Percentiles rank a stretch among this genome's conserved stretches.
Evolutionary conservation across 163 green algal species (phyloP).

Genomic region (Chlamydomonas reinhardtii): DNA sequence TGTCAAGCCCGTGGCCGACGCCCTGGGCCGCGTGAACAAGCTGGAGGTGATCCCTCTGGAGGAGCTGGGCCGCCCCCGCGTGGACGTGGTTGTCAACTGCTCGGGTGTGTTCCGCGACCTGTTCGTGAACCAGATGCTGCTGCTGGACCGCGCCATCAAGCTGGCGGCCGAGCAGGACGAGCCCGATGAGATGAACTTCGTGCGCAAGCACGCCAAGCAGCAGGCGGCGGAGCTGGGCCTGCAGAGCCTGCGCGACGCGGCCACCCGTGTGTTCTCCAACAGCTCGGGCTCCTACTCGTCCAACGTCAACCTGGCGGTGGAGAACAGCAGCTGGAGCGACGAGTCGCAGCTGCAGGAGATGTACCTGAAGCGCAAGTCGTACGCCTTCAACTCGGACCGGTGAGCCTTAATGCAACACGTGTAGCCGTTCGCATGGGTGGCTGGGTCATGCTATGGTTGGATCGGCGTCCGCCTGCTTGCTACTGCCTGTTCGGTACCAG

Average conservation of each 20-base stretch:
- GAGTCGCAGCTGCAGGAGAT: slow-evolving; percentile 96
- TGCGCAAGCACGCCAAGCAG: slow-evolving; percentile 97
- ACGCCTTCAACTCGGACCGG: slow-evolving; percentile 97
- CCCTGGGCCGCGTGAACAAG: slow-evolving; percentile 99
- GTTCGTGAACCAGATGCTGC: slow-evolving; percentile 95
- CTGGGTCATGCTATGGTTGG: no score
- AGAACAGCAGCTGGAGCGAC: slow-evolving; percentile 95
- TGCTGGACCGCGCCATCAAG: slow-evolving; percentile 93
- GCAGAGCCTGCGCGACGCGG: slow-evolving; percentile 87
- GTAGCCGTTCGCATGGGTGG: not conserved
- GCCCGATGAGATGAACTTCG: slow-evolving; percentile 99
- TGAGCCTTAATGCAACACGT: no score
- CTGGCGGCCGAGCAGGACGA: slow-evolving; percentile 98
- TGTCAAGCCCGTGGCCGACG: slow-evolving; percentile 95
- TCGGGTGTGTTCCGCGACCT: slow-evolving; percentile 99
- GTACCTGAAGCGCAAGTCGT: slow-evolving; percentile 97
- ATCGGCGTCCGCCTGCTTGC: not conserved
- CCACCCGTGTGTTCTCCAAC: slow-evolving; percentile 98
- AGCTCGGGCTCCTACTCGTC: slow-evolving; percentile 95
- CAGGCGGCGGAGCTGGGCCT: slow-evolving; percentile 89
- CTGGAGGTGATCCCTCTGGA: slow-evolving; percentile 97
- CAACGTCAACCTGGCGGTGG: slow-evolving; percentile 99
- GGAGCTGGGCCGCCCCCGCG: slow-evolving; percentile 94
- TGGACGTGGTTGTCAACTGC: slow-evolving; percentile 99
- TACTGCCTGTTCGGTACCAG: no score